These are phyloP conservation scores for Camillea tinctor DNA, from an alignment of 2,329 filamentous ascomycete species.

Conservation along the genomic window DNA sequence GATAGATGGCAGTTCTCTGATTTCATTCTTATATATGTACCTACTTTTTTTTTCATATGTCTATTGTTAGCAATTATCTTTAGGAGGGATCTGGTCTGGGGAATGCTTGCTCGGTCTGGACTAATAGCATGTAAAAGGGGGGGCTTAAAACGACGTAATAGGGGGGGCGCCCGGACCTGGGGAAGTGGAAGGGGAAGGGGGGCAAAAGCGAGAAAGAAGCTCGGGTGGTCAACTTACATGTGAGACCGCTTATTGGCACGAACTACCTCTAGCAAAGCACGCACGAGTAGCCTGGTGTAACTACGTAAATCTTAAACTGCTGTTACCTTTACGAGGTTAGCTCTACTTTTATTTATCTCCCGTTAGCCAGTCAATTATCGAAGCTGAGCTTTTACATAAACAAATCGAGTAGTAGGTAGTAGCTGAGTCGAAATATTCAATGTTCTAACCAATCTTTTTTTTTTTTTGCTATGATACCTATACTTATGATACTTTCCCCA, in stretches of 20 bases:
- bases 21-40: not conserved
- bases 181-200: conserved; percentile 13
- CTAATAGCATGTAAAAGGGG: not conserved
- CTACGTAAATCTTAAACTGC: not conserved
- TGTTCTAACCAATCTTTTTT: no score
- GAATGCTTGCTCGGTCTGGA: conserved; percentile 15
- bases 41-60: not conserved
- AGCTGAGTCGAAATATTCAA: no score
- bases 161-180: conserved; percentile 11
- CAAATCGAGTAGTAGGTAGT: no score
- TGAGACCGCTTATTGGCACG: not conserved
- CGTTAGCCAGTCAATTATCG: no score
- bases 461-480: no score
- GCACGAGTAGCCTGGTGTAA: not conserved
- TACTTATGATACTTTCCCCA: conserved; percentile 27
- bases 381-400: no score
- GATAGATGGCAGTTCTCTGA: not conserved
- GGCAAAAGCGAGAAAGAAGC: not conserved
- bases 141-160: not conserved
- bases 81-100: conserved; percentile 20
- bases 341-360: not conserved
- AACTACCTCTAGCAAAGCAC: not conserved
- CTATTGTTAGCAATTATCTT: conserved; percentile 12
- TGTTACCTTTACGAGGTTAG: not conserved
- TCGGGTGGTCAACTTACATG: conserved; percentile 3